A percentile compares a stretch with the other conserved stretches of the same genome.
phyloP scores from a whole-genome alignment of 1,139 yeast genomes.

The Arxiozyma telluris region DNA sequence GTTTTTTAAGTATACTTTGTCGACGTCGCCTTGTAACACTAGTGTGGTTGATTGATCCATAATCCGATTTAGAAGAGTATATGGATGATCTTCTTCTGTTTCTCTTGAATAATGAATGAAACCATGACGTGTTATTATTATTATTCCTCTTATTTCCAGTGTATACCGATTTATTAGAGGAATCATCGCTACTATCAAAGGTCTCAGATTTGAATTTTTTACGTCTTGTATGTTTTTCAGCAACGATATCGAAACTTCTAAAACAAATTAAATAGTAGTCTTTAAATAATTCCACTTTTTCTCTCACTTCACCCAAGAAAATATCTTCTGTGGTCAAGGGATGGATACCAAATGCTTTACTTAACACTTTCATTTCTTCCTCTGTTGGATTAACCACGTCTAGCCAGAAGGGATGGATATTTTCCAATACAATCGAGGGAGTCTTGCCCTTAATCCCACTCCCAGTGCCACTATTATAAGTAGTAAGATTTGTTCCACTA shows the following conservation, averaged over 20 bases:
- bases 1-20: constrained; percentile 22
- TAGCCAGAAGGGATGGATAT: constrained; percentile 68
- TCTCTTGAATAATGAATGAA: constrained; percentile 1
- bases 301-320: constrained; percentile 86
- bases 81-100: constrained; percentile 6
- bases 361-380: constrained; percentile 87
- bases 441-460: not conserved
- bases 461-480: not conserved
- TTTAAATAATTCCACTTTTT: constrained; percentile 85
- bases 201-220: constrained; percentile 22
- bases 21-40: constrained; percentile 6
- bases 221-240: constrained; percentile 50
- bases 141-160: not conserved
- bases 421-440: constrained; percentile 14
- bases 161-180: constrained; percentile 1
- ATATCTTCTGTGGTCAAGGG: constrained; percentile 96
- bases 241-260: constrained; percentile 81
- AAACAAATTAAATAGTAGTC: constrained; percentile 89
- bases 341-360: constrained; percentile 89
- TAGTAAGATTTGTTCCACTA: constrained; percentile 4
- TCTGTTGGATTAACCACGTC: constrained; percentile 91
- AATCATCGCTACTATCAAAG: constrained; percentile 2
- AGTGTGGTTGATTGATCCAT: constrained; percentile 1
- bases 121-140: constrained; percentile 3
- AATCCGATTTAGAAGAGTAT: constrained; percentile 2